Evolutionary conservation across 495 filamentous ascomycete species (phyloP), one percentile per base, ranked within the genome.

Genomic region (Podospora tetraspora): DNA sequence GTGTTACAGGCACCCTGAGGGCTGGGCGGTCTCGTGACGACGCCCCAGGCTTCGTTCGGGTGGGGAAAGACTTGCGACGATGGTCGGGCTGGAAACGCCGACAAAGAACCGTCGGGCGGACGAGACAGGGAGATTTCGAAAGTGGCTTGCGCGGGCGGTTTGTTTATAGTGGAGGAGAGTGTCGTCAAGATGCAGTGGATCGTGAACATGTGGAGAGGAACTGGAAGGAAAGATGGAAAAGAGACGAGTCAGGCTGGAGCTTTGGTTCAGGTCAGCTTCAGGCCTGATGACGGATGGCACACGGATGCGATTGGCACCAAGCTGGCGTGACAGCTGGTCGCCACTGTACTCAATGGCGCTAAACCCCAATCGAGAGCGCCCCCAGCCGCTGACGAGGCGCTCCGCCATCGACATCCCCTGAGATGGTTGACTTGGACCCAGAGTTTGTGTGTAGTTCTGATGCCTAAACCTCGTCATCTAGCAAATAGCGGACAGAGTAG

Each of bases 1-100:
- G 65, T n/a, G 58, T 59, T 59, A 66, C 65, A 66, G 57, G 65
- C 57, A 52, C 43, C 43, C 43, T 23, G 65, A 52, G 43, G 43
- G 43, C 43, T 52, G 43, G n/a, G 19, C 21, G 65, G 65, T 66
- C 65, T 60, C 43, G 65, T 66, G 65, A 66, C 65, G 65, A 43
- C 65, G 43, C 43, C 16, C 32, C 19, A 2, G 43, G 43, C 16
- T 4, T 52, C 19, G 43, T 4, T 52, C 19, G 43, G 43, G 16
- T n/a, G 6, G 43, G 6, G 9, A n/a, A 52, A 52, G 37, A 52
- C 16, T 19, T 52, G 25, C 25, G 25, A 25, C 25, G 2, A 25
- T 25, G 25, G 37, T 52, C 16, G 37, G 16, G 37, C 37, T n/a
- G 37, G 16, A 19, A 52, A 52, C 37, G 43, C 6, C 19, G 43